Percentiles rank a stretch among this genome's conserved stretches.
phyloP scores from a whole-genome alignment of 129 eudicot species.

The Sambucus nigra region DNA sequence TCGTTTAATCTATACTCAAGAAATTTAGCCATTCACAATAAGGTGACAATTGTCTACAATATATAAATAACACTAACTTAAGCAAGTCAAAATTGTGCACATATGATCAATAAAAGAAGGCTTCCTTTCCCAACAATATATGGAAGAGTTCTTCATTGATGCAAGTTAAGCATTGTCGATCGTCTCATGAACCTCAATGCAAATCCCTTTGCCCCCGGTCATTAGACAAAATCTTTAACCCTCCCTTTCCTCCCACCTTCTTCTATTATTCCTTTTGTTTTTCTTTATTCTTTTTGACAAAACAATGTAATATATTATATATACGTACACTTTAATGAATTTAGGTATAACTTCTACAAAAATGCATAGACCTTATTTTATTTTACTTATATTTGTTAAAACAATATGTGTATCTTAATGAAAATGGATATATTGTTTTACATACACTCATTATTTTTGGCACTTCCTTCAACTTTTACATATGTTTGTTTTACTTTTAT shows the following conservation, averaged over 20 bases:
- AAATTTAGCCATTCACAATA: slow-evolving; percentile 1
- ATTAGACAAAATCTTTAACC: not conserved
- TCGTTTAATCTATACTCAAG: not conserved
- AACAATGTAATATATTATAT: too few species aligned
- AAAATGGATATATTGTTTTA: too few species aligned
- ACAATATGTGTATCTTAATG: too few species aligned
- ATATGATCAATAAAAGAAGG: slow-evolving; percentile 5
- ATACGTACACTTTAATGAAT: too few species aligned
- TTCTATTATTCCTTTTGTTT: not conserved
- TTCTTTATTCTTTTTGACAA: not conserved
- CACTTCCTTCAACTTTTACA: too few species aligned
- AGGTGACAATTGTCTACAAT: slow-evolving; percentile 5
- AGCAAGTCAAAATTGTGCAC: not conserved
- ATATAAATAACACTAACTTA: too few species aligned
- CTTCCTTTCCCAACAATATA: slow-evolving; percentile 9
- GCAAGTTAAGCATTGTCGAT: not conserved
- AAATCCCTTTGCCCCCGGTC: slow-evolving; percentile 15
- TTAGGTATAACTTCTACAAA: too few species aligned
- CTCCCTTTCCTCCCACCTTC: not conserved
- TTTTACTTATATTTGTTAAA: too few species aligned
- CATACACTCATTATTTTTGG: too few species aligned
- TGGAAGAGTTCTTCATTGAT: not conserved
- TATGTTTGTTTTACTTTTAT: too few species aligned
- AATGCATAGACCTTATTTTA: too few species aligned
- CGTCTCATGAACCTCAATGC: not conserved